phyloP scores from a whole-genome alignment of 768 basidiomycete species.

The Panaeolus papilionaceus region DNA sequence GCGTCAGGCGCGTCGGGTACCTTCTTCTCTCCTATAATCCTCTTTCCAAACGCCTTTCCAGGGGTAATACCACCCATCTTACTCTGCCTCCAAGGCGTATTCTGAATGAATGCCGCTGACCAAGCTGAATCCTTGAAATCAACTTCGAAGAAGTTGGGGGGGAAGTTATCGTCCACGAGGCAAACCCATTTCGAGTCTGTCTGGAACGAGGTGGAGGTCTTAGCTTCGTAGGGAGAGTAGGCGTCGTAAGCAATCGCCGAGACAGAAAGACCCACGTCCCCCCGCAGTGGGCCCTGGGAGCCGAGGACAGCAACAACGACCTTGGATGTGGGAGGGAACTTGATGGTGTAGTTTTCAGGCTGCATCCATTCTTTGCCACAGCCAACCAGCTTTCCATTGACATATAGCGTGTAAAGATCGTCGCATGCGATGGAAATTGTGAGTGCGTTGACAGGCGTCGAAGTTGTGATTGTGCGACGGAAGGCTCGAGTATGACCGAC shows the following conservation, averaged over 20 bases:
- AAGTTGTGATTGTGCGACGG: conserved; percentile 31
- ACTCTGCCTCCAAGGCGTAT: background rate
- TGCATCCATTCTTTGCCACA: conserved; percentile 24
- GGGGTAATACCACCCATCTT: background rate
- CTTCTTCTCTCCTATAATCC: background rate
- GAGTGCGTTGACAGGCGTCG: conserved; percentile 26
- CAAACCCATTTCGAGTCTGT: background rate
- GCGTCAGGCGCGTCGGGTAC: background rate
- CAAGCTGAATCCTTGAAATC: background rate
- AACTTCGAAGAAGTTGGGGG: background rate
- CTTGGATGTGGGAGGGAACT: conserved; percentile 18
- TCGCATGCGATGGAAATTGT: conserved; percentile 34
- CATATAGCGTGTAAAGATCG: conserved; percentile 34
- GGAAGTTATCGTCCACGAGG: background rate
- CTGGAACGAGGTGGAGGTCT: background rate
- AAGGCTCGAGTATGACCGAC: conserved; percentile 33
- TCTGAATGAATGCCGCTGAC: background rate
- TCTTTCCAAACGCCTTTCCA: background rate
- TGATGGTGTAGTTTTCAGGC: conserved; percentile 20
- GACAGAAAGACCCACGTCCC: conserved; percentile 5
- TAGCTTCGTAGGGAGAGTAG: background rate
- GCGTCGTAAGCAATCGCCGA: background rate
- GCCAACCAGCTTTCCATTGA: conserved; percentile 35
- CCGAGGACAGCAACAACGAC: conserved; percentile 21
- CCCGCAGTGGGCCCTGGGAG: conserved; percentile 13